phyloP scores from a whole-genome alignment of 306 rosid genomes.

The Leucaena leucocephala region DNA sequence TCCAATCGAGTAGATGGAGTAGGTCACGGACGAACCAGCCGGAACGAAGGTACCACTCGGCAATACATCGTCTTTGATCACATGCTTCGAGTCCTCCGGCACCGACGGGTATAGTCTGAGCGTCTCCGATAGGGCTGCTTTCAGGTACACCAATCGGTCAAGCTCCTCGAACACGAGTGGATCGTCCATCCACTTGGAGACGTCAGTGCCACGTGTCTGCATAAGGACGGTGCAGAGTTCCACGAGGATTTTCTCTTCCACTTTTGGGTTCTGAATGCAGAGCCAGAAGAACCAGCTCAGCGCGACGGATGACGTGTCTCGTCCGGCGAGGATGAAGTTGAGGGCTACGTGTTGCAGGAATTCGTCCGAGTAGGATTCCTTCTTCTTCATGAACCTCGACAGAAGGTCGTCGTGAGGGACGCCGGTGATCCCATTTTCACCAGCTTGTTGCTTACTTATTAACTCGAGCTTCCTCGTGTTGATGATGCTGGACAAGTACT shows the following conservation, averaged over 20 bases:
- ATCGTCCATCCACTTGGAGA: conserved; percentile 57
- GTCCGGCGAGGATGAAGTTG: conserved; percentile 93
- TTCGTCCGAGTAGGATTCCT: conserved; percentile 65
- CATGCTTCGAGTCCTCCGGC: conserved; percentile 86
- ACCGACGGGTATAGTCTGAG: conserved; percentile 87
- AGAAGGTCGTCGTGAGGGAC: conserved; percentile 65
- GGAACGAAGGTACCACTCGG: conserved; percentile 74
- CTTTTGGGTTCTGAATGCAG: conserved; percentile 49
- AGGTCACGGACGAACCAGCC: conserved; percentile 64
- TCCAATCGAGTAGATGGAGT: conserved; percentile 74
- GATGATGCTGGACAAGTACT: conserved; percentile 62
- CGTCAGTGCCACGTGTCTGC: conserved; percentile 70
- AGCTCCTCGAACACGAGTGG: conserved; percentile 81
- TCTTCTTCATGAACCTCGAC: conserved; percentile 85
- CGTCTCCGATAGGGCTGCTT: conserved; percentile 79
- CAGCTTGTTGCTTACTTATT: conserved; percentile 21
- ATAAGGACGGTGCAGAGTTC: conserved; percentile 68
- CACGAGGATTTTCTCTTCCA: conserved; percentile 61
- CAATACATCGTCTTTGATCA: conserved; percentile 63
- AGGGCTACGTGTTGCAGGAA: conserved; percentile 85
- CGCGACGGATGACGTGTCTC: conserved; percentile 84
- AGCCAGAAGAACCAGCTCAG: conserved; percentile 91
- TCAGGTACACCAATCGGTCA: conserved; percentile 72
- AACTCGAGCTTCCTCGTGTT: conserved; percentile 65
- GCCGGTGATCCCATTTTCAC: conserved; percentile 10